phyloP scores from a whole-genome alignment of 2,329 filamentous ascomycete genomes.

The Didymella glomerata region DNA sequence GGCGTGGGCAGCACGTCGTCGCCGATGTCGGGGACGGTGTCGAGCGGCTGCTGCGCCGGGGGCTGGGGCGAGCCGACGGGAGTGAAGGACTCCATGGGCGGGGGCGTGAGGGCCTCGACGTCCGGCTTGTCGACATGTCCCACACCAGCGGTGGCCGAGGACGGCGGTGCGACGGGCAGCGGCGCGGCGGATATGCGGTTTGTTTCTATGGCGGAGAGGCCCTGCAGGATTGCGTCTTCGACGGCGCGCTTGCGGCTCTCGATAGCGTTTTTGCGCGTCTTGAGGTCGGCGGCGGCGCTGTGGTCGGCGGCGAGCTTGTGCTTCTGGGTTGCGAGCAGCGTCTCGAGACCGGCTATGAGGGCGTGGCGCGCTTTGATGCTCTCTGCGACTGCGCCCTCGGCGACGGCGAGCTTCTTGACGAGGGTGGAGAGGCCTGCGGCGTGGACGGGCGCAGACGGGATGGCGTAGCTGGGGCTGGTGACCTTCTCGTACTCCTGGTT shows the following conservation, averaged over 20 bases:
- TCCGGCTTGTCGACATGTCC: slow-evolving; percentile 61
- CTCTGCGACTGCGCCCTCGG: slow-evolving; percentile 87
- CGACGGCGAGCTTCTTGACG: slow-evolving; percentile 86
- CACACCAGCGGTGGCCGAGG: slow-evolving; percentile 31
- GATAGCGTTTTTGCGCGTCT: slow-evolving; percentile 72
- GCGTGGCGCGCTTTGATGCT: slow-evolving; percentile 84
- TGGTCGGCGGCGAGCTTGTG: slow-evolving; percentile 75
- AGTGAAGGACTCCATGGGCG: slow-evolving; percentile 66
- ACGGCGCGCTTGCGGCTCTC: slow-evolving; percentile 88
- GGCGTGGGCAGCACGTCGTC: slow-evolving; percentile 43
- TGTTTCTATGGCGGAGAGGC: slow-evolving; percentile 70
- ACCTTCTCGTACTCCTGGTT: slow-evolving; percentile 86
- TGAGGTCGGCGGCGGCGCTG: slow-evolving; percentile 68
- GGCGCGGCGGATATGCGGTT: slow-evolving; percentile 56
- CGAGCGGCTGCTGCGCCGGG: slow-evolving; percentile 15
- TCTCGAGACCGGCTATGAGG: slow-evolving; percentile 82
- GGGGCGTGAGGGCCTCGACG: slow-evolving; percentile 88
- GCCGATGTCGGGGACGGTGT: slow-evolving; percentile 35
- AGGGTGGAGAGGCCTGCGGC: slow-evolving; percentile 88
- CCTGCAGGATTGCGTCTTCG: slow-evolving; percentile 89
- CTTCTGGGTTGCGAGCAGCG: slow-evolving; percentile 78
- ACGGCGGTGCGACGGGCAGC: slow-evolving; percentile 36
- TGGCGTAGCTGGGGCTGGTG: slow-evolving; percentile 71
- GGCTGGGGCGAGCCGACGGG: slow-evolving; percentile 59
- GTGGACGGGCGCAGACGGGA: slow-evolving; percentile 86